Base-by-base conservation (phyloP, 495 filamentous ascomycete species). In the Penicillium ochrochloron region DNA sequence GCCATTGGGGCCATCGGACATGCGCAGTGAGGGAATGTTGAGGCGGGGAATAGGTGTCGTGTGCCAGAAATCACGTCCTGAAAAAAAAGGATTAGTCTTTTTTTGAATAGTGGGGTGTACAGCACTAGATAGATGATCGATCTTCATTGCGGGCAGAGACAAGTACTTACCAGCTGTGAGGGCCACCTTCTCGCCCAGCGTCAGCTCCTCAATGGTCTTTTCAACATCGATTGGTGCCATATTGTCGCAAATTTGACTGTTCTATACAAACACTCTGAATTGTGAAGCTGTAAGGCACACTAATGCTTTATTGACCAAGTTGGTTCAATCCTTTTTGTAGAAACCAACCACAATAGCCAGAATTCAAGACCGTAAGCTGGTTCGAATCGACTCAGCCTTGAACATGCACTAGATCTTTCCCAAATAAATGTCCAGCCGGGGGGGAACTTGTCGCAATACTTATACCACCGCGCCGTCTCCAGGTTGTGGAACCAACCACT, bases 41-140 rank as follows among this genome's bases (percentile, higher is more conserved):
- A 91, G 86, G 19, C 85, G 82, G 10, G 86, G 84, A 48, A 94
- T 84, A 1, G 88, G 71, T 37, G 83, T 86, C 2, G 90, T 93
- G 57, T 91, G 86, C 91, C 91, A 93, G 75, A 92, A 92, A 71
- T 93, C 91, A 53, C 85, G 85, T 41, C 88, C 90, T 82, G 50
- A 0, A 1, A 1, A 8, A 8, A 39, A 25, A 59, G 11, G 1
- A 39, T 72, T 33, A 71, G 64, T 25, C 8, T 19, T 33, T 27
- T 4, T 14, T 25, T 21, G 21, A 19, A 57, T 19, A 44, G 29
- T 19, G 23, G 25, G 25, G 33, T 59, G 21, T 5, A 15, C 15
- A 15, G 58, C 31, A 21, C 33, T 23, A n/a, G 25, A 41, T 9
- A 9, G 39, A 23, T 48, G 42, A 50, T 60, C 12, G 19, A 50